Percentiles rank a stretch among this genome's conserved stretches.
These are phyloP conservation scores for Salvia splendens DNA, from an alignment of 257 asterid species.

Conservation along the genomic window DNA sequence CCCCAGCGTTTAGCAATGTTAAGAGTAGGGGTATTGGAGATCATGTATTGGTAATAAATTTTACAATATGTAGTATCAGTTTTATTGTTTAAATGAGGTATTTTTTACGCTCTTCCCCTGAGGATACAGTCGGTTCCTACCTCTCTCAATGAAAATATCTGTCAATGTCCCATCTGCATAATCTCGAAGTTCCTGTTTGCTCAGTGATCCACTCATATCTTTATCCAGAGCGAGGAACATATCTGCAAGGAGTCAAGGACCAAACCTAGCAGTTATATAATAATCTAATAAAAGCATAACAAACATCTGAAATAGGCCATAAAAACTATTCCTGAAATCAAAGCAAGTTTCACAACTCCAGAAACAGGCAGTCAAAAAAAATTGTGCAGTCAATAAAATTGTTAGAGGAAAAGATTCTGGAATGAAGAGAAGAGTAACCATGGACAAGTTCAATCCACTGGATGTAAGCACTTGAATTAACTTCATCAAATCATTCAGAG, in stretches of 20 bases:
- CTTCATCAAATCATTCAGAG: too few species aligned
- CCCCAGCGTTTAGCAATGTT: too few species aligned
- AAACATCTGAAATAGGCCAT: slow-evolving; percentile 15
- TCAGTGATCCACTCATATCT: slow-evolving; percentile 90
- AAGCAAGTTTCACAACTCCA: not conserved
- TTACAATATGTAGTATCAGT: too few species aligned
- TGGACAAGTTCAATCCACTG: not conserved
- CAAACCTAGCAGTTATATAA: slow-evolving; percentile 24
- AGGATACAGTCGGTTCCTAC: slow-evolving; percentile 38
- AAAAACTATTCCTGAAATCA: slow-evolving; percentile 3
- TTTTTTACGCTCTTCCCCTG: not conserved
- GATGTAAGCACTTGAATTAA: not conserved
- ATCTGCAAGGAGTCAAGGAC: slow-evolving; percentile 47
- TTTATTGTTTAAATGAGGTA: too few species aligned
- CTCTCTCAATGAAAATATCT: slow-evolving; percentile 96
- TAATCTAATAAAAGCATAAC: slow-evolving; percentile 13
- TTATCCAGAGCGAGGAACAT: slow-evolving; percentile 99
- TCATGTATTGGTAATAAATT: too few species aligned
- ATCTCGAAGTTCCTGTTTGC: slow-evolving; percentile 96
- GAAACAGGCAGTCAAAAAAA: slow-evolving; percentile 24
- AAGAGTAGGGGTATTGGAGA: too few species aligned
- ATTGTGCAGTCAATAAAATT: not conserved
- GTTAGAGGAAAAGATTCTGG: slow-evolving; percentile 23
- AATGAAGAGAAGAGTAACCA: not conserved
- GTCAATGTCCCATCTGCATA: slow-evolving; percentile 97